Evolutionary conservation across 306 rosid species (phyloP).

Genomic region (Lablab purpureus): DNA sequence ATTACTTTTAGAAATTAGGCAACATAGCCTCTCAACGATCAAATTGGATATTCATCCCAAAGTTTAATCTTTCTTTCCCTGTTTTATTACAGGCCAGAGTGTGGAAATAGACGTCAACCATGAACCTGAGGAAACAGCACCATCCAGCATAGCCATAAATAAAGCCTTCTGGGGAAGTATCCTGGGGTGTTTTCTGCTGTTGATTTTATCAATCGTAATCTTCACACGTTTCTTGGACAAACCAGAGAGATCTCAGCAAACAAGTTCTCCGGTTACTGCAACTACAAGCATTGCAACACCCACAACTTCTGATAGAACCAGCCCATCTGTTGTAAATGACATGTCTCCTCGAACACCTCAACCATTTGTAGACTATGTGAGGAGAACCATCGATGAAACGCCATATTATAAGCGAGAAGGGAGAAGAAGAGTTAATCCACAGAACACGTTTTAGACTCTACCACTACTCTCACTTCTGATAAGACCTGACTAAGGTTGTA

Average conservation of each 20-base stretch:
- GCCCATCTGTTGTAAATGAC: slow-evolving; percentile 53
- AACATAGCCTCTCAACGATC: too few relatives aligned
- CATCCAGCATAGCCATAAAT: slow-evolving; percentile 40
- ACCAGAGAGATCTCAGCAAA: slow-evolving; percentile 59
- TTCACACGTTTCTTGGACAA: slow-evolving; percentile 53
- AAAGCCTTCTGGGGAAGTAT: slow-evolving; percentile 53
- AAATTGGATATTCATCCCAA: too few relatives aligned
- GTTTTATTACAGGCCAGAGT: slow-evolving; percentile 76
- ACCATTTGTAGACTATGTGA: slow-evolving; percentile 91
- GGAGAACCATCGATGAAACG: slow-evolving; percentile 95
- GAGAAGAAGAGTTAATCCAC: slow-evolving; percentile 80
- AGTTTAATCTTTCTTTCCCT: slow-evolving; percentile 36
- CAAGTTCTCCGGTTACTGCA: slow-evolving; percentile 53
- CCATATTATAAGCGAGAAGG: slow-evolving; percentile 83
- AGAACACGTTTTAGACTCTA: slow-evolving; percentile 71
- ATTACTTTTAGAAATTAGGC: too few relatives aligned
- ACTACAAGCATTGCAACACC: slow-evolving; percentile 59
- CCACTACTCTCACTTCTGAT: neutral
- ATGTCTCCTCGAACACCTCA: slow-evolving; percentile 89
- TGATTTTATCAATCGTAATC: slow-evolving; percentile 47
- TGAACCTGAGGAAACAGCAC: slow-evolving; percentile 57
- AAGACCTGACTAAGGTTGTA: slow-evolving; percentile 31
- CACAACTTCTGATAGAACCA: slow-evolving; percentile 64
- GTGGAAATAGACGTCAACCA: slow-evolving; percentile 65
- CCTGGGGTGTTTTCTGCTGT: slow-evolving; percentile 55